Evolutionary conservation across 805 yeast genomes (phyloP), one percentile per base, ranked within the genome.

Genomic region (Tetrapisispora pingtungensis): DNA sequence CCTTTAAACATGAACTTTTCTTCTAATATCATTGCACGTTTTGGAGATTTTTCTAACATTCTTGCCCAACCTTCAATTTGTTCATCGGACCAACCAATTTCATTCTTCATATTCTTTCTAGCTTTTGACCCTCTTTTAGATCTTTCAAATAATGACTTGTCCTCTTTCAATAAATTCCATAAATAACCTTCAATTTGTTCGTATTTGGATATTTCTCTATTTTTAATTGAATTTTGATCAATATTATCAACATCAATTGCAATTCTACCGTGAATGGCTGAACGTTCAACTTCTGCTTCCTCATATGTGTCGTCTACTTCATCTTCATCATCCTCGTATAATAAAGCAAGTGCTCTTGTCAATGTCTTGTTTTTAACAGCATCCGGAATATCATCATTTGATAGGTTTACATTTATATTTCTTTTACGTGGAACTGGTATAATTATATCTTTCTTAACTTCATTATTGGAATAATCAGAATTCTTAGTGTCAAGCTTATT

Each of bases 11-110:
- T 67, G 52, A 68, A 79, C 49, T 73, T 73, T 42, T 80, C 81
- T 54, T 84, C 94, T 45, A 84, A 58, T 2, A 77, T 46, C 52
- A 74, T 73, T 50, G 75, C 80, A 45, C 84, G 69, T 36, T 70
- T 69, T 0, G 93, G 87, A 36, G 79, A 75, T 53, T 75, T 75
- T 42, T 76, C 71, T 17, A 88, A 58, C 82, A 84, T 82, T 45
- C 83, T 67, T 1, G 82, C 81, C 97, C 97, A 90, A 0, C 96
- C 95, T 69, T 89, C 96, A 40, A 90, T 77, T 59, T 86, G 95
- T 56, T 87, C 96, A 61, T 88, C 89, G 0, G 88, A 70, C 96
- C 95, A 87, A 1, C 69, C 69, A 0, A 81, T 73, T 33, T 69
- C 68, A 6, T 59, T 52, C 49, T 72, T 75, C 57, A 86, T 65